These are phyloP conservation scores for Metarhizium robertsii DNA, from an alignment of 2,329 filamentous ascomycete species.

Conservation along the genomic window DNA sequence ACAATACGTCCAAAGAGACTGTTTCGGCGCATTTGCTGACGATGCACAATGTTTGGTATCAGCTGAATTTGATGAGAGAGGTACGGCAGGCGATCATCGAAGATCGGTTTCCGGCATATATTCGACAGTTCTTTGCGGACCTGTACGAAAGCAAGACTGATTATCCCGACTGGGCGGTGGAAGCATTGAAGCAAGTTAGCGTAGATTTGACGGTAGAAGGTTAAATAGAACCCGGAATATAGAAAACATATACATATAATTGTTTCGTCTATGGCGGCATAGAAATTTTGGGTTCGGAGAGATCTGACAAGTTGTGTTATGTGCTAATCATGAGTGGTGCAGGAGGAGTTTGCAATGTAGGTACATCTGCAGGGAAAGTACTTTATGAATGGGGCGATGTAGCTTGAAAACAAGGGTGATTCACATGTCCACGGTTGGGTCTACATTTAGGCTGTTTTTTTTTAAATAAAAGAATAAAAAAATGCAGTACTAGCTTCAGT, in stretches of 20 bases:
- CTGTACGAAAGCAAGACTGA: constrained; percentile 54
- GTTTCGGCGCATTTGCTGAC: constrained; percentile 77
- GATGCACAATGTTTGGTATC: constrained; percentile 93
- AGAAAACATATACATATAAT: background rate
- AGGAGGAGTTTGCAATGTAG: too few relatives aligned
- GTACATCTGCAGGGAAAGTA: too few relatives aligned
- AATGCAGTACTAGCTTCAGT: too few relatives aligned
- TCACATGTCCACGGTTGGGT: too few relatives aligned
- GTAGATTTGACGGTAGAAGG: constrained; percentile 45
- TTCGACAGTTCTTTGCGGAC: constrained; percentile 67
- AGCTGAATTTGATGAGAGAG: constrained; percentile 72
- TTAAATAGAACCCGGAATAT: background rate
- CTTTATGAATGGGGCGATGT: too few relatives aligned
- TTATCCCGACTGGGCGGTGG: constrained; percentile 79
- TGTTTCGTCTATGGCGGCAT: background rate
- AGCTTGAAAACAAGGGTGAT: too few relatives aligned
- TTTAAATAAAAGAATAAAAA: too few relatives aligned
- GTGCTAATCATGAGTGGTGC: too few relatives aligned
- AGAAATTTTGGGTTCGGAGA: background rate
- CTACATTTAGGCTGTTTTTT: too few relatives aligned
- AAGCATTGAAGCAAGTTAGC: constrained; percentile 67
- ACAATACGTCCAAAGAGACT: constrained; percentile 89
- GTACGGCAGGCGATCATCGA: constrained; percentile 70
- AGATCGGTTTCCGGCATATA: constrained; percentile 69
- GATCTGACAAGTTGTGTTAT: too few relatives aligned